These are phyloP conservation scores for Physcomitrellopsis africana DNA, from an alignment of 225 moss, liverwort and hornwort genomes.

Conservation along the genomic window DNA sequence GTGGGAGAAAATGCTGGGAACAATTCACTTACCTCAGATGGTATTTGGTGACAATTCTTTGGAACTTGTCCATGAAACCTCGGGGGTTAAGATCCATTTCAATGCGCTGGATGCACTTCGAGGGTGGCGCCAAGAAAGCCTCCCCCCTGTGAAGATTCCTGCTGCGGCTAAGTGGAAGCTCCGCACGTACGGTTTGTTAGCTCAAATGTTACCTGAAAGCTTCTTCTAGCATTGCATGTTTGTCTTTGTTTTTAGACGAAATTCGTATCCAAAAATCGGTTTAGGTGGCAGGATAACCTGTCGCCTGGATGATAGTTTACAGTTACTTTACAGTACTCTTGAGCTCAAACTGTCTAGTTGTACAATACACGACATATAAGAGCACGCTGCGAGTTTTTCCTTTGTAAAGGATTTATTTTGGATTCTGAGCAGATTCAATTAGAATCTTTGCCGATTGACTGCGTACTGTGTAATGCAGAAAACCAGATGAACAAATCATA, in stretches of 20 bases:
- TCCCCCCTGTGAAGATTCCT: conserved; percentile 91
- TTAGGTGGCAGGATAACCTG: background rate
- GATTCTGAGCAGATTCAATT: background rate
- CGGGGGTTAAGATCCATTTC: conserved; percentile 80
- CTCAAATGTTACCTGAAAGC: conserved; percentile 1
- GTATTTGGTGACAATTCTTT: conserved; percentile 89
- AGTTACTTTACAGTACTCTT: too few species aligned
- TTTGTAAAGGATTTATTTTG: background rate
- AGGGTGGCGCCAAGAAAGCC: conserved; percentile 84
- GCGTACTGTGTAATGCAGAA: conserved; percentile 54
- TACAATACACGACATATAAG: background rate
- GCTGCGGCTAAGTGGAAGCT: conserved; percentile 96
- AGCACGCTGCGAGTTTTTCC: background rate
- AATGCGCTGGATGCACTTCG: conserved; percentile 87
- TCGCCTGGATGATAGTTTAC: background rate
- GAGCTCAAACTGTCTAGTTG: too few species aligned
- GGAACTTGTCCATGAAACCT: conserved; percentile 80
- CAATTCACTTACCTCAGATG: conserved; percentile 95
- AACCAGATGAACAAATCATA: conserved; percentile 82
- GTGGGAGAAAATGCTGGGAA: conserved; percentile 80
- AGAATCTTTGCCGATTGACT: background rate
- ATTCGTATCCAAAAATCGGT: background rate
- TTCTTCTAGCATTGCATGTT: background rate
- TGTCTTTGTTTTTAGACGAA: background rate
- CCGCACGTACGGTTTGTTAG: conserved; percentile 54